phyloP scores from a whole-genome alignment of 306 rosid species.

The Trifolium fragiferum region DNA sequence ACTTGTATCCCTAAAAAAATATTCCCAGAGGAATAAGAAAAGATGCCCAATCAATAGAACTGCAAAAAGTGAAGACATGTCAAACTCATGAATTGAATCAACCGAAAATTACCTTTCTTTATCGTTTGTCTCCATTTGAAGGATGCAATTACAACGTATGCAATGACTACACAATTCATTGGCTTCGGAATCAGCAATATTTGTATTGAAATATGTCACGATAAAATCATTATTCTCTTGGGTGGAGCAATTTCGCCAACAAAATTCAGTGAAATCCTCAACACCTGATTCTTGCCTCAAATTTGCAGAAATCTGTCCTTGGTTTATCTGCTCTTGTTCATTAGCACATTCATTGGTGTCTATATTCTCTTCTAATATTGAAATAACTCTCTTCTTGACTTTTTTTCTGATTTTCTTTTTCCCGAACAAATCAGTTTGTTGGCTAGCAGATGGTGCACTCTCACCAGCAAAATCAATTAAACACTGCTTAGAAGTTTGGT shows the following conservation, averaged over 20 bases:
- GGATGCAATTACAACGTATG: slow-evolving; percentile 61
- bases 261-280: slow-evolving; percentile 46
- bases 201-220: slow-evolving; percentile 65
- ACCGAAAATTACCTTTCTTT: slow-evolving; percentile 64
- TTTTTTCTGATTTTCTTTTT: slow-evolving; percentile 64
- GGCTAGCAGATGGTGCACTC: slow-evolving; percentile 37
- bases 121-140: slow-evolving; percentile 55
- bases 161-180: slow-evolving; percentile 67
- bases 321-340: slow-evolving; percentile 42
- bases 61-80: slow-evolving; percentile 24
- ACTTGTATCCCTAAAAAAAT: slow-evolving; percentile 25
- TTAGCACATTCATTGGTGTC: slow-evolving; percentile 46
- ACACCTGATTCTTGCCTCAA: slow-evolving; percentile 32
- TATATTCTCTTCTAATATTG: slow-evolving; percentile 54
- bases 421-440: slow-evolving; percentile 50
- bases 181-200: slow-evolving; percentile 64
- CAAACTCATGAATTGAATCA: slow-evolving; percentile 19
- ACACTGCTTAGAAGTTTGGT: slow-evolving; percentile 45
- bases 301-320: slow-evolving; percentile 44
- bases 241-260: slow-evolving; percentile 38
- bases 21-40: slow-evolving; percentile 11
- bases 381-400: slow-evolving; percentile 67
- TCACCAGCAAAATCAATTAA: slow-evolving; percentile 49
- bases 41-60: slow-evolving; percentile 26
- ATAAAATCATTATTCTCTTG: slow-evolving; percentile 51